These are phyloP conservation scores for Mycena kentingensis DNA, from an alignment of 768 basidiomycete genomes.

Conservation along the genomic window DNA sequence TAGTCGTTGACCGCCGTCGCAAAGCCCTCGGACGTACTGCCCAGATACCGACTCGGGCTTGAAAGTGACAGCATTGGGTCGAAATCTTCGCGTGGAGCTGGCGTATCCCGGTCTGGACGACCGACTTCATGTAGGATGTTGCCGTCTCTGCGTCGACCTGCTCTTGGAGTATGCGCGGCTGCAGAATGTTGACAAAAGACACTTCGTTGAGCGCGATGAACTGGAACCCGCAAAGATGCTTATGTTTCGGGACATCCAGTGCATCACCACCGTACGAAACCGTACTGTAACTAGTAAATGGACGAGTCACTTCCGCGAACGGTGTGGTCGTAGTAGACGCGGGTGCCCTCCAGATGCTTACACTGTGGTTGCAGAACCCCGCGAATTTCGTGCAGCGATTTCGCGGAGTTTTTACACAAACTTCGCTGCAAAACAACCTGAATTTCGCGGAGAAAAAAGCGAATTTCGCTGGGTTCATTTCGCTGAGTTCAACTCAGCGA, in stretches of 20 bases:
- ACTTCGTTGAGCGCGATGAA: conserved; percentile 87
- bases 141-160: conserved; percentile 71
- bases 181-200: conserved; percentile 74
- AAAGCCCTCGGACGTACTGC: conserved; percentile 91
- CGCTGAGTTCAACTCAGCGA: too few relatives aligned
- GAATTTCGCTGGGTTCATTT: too few relatives aligned
- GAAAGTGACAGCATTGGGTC: conserved; percentile 75
- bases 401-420: too few relatives aligned
- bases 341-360: conserved; percentile 96
- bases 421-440: too few relatives aligned
- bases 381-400: too few relatives aligned
- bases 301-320: conserved; percentile 94
- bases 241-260: conserved; percentile 95
- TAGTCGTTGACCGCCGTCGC: conserved; percentile 80
- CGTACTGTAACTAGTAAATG: conserved; percentile 96
- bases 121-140: conserved; percentile 82
- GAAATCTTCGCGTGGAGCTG: conserved; percentile 61
- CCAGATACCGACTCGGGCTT: conserved; percentile 78
- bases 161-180: conserved; percentile 58
- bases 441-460: too few relatives aligned
- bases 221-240: conserved; percentile 90
- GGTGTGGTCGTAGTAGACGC: conserved; percentile 97
- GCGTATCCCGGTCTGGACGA: conserved; percentile 46
- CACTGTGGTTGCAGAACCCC: too few relatives aligned
- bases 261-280: conserved; percentile 95